phyloP scores from a whole-genome alignment of 345 rosid genomes.

The Limnanthes douglasii region DNA sequence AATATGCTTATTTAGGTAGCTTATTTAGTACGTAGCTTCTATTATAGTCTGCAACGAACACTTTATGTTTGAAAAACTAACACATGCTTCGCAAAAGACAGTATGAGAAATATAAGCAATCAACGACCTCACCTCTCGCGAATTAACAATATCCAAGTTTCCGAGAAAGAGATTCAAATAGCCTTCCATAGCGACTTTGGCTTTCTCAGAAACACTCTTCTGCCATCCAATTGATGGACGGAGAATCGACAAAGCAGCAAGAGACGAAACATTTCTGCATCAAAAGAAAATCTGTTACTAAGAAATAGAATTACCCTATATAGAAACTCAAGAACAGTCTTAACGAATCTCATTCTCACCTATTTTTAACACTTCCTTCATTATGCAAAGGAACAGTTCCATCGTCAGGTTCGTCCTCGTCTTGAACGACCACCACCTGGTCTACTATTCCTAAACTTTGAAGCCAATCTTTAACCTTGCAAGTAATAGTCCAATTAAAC shows the following conservation, averaged over 20 bases:
- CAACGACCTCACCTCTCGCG: slow-evolving; percentile 48
- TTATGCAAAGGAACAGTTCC: slow-evolving; percentile 53
- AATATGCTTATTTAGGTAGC: no score
- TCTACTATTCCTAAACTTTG: slow-evolving; percentile 77
- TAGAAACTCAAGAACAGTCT: background rate
- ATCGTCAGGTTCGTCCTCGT: slow-evolving; percentile 85
- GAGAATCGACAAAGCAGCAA: slow-evolving; percentile 59
- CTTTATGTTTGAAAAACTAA: slow-evolving; percentile 9
- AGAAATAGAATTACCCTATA: slow-evolving; percentile 3
- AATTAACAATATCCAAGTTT: slow-evolving; percentile 72
- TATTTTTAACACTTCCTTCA: slow-evolving; percentile 54
- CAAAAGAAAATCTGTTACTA: background rate
- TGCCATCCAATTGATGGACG: slow-evolving; percentile 59
- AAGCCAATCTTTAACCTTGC: slow-evolving; percentile 84
- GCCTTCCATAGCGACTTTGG: slow-evolving; percentile 78
- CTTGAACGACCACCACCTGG: slow-evolving; percentile 51
- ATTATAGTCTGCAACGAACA: no score
- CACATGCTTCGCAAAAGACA: background rate
- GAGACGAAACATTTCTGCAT: slow-evolving; percentile 63
- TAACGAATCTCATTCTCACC: slow-evolving; percentile 17
- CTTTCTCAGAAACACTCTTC: slow-evolving; percentile 47
- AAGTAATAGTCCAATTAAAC: slow-evolving; percentile 1
- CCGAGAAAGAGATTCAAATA: slow-evolving; percentile 84
- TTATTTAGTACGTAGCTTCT: no score
- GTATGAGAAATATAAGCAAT: background rate